A percentile compares a stretch with the other conserved stretches of the same genome.
Evolutionary conservation across 2,329 filamentous ascomycete genomes (phyloP).

Genomic region (Cladosporium sp.): DNA sequence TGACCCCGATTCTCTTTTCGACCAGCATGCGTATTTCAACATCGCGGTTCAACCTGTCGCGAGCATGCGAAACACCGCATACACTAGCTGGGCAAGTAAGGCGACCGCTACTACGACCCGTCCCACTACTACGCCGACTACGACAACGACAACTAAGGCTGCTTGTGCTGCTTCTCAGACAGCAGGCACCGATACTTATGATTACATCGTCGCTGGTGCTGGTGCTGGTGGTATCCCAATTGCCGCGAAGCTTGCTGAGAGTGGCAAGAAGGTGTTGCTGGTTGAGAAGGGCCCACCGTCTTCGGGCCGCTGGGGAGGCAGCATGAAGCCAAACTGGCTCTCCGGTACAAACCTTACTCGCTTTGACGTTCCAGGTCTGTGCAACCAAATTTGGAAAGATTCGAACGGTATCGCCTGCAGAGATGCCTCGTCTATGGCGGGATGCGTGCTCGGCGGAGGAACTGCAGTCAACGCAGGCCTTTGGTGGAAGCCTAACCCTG

Average conservation of each 20-base stretch:
- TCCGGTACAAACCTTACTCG: constrained; percentile 59
- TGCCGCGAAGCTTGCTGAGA: constrained; percentile 58
- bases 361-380: constrained; percentile 67
- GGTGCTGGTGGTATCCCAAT: constrained; percentile 58
- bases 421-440: constrained; percentile 67
- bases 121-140: constrained; percentile 22
- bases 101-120: constrained; percentile 12
- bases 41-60: constrained; percentile 47
- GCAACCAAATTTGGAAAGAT: constrained; percentile 65
- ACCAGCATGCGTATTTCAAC: constrained; percentile 51
- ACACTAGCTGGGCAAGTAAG: constrained; percentile 35
- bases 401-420: constrained; percentile 60
- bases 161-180: constrained; percentile 24
- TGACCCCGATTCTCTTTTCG: constrained; percentile 41
- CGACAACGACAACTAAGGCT: constrained; percentile 19
- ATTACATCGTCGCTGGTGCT: constrained; percentile 60
- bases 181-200: constrained; percentile 46
- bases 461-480: constrained; percentile 64
- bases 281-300: constrained; percentile 48
- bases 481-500: constrained; percentile 61
- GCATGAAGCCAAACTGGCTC: constrained; percentile 58
- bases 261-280: constrained; percentile 60
- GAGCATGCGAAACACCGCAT: constrained; percentile 41
- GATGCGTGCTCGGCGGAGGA: constrained; percentile 65
- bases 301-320: constrained; percentile 60